Percentiles rank a stretch among this genome's conserved stretches.
Evolutionary conservation across 2,329 filamentous ascomycete genomes (phyloP).

Genomic region (Epichloe bromicola): DNA sequence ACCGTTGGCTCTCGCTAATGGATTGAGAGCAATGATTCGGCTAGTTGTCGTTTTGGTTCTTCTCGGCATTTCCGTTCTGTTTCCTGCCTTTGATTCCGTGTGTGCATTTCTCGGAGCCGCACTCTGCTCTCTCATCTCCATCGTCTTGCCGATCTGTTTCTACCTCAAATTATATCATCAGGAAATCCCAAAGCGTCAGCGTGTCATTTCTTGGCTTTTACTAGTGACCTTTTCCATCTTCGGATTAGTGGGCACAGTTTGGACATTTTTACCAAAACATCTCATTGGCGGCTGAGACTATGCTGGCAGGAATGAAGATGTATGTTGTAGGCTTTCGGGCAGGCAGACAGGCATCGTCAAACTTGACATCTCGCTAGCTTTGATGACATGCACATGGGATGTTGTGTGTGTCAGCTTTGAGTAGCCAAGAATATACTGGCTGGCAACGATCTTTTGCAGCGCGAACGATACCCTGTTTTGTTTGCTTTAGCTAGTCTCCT

Average conservation of each 20-base stretch:
- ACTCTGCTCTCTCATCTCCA: slow-evolving; percentile 86
- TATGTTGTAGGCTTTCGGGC: too few species aligned
- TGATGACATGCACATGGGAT: too few species aligned
- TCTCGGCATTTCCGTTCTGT: slow-evolving; percentile 54
- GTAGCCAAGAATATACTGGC: too few species aligned
- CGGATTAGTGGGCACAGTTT: slow-evolving; percentile 68
- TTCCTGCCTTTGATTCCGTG: slow-evolving; percentile 75
- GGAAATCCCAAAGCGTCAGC: slow-evolving; percentile 53
- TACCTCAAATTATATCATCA: slow-evolving; percentile 79
- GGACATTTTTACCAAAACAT: slow-evolving; percentile 75
- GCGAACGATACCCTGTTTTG: too few species aligned
- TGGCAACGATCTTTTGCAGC: background rate
- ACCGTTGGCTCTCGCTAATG: slow-evolving; percentile 27
- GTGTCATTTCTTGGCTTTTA: slow-evolving; percentile 51
- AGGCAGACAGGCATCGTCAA: too few species aligned
- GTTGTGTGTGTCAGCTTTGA: too few species aligned
- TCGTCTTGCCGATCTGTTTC: slow-evolving; percentile 78
- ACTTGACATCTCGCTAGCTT: too few species aligned
- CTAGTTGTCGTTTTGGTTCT: slow-evolving; percentile 58
- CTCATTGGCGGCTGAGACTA: slow-evolving; percentile 39
- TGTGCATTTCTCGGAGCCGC: slow-evolving; percentile 86
- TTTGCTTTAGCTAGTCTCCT: too few species aligned
- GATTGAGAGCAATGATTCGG: slow-evolving; percentile 47
- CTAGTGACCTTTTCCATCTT: slow-evolving; percentile 57
- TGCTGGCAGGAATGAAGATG: too few species aligned